Conservation (phyloP, 768 basidiomycete genomes). For the Dictyophora rubrovolvata region DNA sequence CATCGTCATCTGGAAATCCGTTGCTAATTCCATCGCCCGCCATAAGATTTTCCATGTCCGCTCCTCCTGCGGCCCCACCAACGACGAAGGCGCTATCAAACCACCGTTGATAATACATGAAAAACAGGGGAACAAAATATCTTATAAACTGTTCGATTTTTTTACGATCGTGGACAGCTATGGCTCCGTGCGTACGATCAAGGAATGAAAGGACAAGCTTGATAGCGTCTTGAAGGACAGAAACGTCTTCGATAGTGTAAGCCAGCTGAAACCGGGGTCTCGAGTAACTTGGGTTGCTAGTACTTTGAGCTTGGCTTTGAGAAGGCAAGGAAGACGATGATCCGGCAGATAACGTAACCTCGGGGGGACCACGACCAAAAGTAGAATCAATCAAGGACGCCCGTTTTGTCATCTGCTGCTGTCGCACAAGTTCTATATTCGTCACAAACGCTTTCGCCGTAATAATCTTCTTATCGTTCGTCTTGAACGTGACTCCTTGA, state of each 20-base stretch:
- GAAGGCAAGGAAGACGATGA: neutral
- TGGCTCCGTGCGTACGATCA: constrained; percentile 75
- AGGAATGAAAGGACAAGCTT: constrained; percentile 86
- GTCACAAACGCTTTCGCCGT: constrained; percentile 66
- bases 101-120: constrained; percentile 58
- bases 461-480: constrained; percentile 77
- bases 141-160: constrained; percentile 78
- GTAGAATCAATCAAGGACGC: constrained; percentile 47
- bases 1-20: constrained; percentile 29
- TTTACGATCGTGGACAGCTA: constrained; percentile 60
- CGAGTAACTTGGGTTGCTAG: constrained; percentile 20
- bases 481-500: constrained; percentile 85
- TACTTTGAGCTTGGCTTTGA: neutral
- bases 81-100: constrained; percentile 55
- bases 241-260: constrained; percentile 62
- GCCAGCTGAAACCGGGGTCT: constrained; percentile 70
- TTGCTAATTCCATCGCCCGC: constrained; percentile 38
- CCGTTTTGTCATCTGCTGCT: constrained; percentile 70
- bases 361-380: constrained; percentile 29
- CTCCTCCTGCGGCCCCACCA: constrained; percentile 24
- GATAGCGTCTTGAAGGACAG: constrained; percentile 75
- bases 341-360: neutral
- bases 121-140: constrained; percentile 64
- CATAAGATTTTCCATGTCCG: constrained; percentile 34
- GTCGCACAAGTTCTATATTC: constrained; percentile 77